Base-by-base conservation (phyloP, 768 basidiomycete species). In the Asterophora lycoperdoides region DNA sequence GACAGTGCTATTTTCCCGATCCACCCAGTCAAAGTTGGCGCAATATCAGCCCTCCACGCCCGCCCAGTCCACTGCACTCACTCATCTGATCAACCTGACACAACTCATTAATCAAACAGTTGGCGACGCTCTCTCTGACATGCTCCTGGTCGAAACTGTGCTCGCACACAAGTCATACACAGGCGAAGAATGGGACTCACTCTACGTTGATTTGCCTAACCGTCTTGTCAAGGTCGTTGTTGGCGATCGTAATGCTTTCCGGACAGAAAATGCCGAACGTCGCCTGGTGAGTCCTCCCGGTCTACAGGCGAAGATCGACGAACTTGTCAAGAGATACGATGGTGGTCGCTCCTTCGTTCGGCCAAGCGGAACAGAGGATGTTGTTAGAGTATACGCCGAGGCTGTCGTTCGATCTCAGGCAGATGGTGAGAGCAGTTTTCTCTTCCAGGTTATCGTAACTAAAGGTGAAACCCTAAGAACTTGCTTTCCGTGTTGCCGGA, bases 281-380 rank as follows among this genome's bases (percentile, higher is more conserved):
- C 83, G 83, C 44, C 75, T 99, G 54, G 81, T 86, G 30, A 86
- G 71, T 58, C 96, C 96, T 2, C 67, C 68, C 14, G 88, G 89
- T 8, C 63, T 97, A 49, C 96, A 98, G 64, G 73, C 64, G 9
- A 84, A 80, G 64, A 84, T 99, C 42, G 87, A 97, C 52, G 86
- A 84, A 20, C 75, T 92, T 32, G 84, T 90, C 26, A 72, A 75
- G 48, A 82, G 82, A 60, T 89, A 86, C 60, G 83, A 86, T 39
- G 83, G 82, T 14, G 96, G 96, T 1, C 80, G 96, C 35, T 82
- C 90, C 20, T 99, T 99, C 61, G 96, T 98, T 14, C 69, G 96
- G 49, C 96, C 96, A 2, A 95, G 93, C 65, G 96, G 96, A 8
- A 99, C 96, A 18, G 96, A 99, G 66, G 94, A 99, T 60, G 94